Evolutionary conservation across 139 green algal genomes (phyloP).

Genomic region (Micractinium sp.): DNA sequence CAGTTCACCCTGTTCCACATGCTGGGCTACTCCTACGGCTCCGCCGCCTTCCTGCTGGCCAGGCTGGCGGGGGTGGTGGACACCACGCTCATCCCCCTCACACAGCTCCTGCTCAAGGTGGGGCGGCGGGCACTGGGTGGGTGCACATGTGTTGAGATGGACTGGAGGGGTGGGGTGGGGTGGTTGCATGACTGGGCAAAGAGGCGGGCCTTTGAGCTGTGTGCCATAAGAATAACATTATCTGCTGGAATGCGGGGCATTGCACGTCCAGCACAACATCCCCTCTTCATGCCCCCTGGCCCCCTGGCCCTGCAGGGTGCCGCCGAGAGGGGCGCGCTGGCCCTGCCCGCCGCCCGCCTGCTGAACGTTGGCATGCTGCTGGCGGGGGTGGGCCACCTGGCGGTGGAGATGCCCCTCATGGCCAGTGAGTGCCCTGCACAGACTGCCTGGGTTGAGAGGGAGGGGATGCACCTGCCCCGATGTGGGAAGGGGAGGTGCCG

Average conservation of each 20-base stretch:
- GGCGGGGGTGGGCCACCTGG: neutral
- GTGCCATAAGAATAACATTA: neutral
- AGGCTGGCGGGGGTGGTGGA: conserved; percentile 9
- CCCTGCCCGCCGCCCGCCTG: neutral
- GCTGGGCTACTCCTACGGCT: conserved; percentile 12
- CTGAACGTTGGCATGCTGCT: conserved; percentile 3
- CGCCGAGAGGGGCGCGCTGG: neutral
- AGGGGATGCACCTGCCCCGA: neutral
- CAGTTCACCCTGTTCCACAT: neutral
- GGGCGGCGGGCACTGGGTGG: neutral
- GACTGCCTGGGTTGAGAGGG: neutral
- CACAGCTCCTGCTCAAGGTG: conserved; percentile 20
- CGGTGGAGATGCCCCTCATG: neutral
- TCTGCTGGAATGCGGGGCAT: neutral
- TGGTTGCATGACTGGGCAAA: neutral
- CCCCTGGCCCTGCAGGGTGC: conserved; percentile 10
- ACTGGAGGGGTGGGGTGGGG: neutral
- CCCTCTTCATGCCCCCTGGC: neutral
- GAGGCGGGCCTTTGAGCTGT: neutral
- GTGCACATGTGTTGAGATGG: neutral
- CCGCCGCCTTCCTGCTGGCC: conserved; percentile 28
- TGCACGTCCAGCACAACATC: neutral
- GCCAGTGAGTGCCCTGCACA: neutral
- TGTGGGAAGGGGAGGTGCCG: no score
- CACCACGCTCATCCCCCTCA: neutral